Evolutionary conservation across 192 early-diverging fungal species (phyloP), one percentile per base, ranked within the genome.

Genomic region (Coemansia sp.): DNA sequence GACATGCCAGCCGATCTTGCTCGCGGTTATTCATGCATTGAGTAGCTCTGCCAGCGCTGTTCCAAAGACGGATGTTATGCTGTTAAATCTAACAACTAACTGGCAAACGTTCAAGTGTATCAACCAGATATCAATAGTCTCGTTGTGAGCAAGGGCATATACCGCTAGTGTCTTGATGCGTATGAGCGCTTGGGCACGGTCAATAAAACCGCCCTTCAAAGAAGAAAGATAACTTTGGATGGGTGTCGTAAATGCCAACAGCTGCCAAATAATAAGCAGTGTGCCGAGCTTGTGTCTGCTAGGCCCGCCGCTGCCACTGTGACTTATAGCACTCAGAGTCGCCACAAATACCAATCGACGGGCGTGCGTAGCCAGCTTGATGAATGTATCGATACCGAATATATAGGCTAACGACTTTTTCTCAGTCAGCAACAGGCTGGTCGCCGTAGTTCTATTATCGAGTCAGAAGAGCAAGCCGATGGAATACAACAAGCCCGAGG

Each of bases 1-100:
- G 15, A 65, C 62, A 7, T 41, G 59, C 73, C 73, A 75, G 1
- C 73, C 73, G 27, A 75, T 42, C n/a, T 32, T 54, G 53, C 59
- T 65, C 25, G 66, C 60, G 0, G 69, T 64, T 12, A 75, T 43
- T 67, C 73, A 75, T 7, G 43, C 24, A 64, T 8, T 0, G 49
- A 15, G 0, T n/a, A n/a, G n/a, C n/a, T n/a, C n/a, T n/a, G n/a
- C n/a, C n/a, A n/a, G n/a, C n/a, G n/a, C n/a, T n/a, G 62, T 35
- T 24, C 62, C 51, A 11, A 53, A 24, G 3, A 47, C 46, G 24
- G 12, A 15, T 22, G 19, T 24, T 20, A 64, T 37, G 17, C 38
- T 43, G 40, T 32, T 14, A 25, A 54, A 24, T 2, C 47, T 47
- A 17, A 4, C n/a, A 36, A 47, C 12, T 2, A 64, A 12, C 7